Evolutionary conservation across 352 stramenopile genomes (phyloP).

Genomic region (Phytophthora sojae): DNA sequence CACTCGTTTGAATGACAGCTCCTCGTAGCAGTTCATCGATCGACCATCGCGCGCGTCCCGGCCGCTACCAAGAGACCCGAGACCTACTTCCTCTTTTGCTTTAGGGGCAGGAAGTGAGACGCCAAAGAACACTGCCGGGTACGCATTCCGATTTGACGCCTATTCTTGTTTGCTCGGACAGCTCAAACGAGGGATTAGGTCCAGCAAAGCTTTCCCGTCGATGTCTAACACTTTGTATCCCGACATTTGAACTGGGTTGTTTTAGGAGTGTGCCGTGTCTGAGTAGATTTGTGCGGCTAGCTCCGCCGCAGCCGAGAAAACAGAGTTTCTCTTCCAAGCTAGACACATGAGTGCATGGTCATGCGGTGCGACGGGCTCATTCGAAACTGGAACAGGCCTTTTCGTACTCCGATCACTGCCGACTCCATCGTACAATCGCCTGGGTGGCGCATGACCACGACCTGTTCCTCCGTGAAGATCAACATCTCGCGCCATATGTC

Average conservation of each 20-base stretch:
- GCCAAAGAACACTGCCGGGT: conserved; percentile 42
- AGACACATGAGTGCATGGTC: conserved; percentile 62
- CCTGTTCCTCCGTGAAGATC: no score
- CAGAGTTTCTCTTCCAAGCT: conserved; percentile 64
- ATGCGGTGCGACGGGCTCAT: conserved; percentile 30
- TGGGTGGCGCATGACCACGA: no score
- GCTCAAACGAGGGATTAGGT: conserved; percentile 38
- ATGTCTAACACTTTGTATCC: conserved; percentile 47
- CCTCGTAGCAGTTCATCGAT: conserved; percentile 48
- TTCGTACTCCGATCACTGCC: conserved; percentile 35
- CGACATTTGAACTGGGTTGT: conserved; percentile 11
- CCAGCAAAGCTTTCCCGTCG: conserved; percentile 29
- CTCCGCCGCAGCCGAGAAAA: conserved; percentile 42
- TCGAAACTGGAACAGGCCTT: conserved; percentile 48
- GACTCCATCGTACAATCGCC: no score
- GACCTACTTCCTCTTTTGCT: conserved; percentile 1
- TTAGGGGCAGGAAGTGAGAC: conserved; percentile 32
- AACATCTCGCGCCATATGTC: no score
- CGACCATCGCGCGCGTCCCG: conserved; percentile 5
- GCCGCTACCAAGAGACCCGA: not conserved
- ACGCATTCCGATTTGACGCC: conserved; percentile 22
- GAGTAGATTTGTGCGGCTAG: conserved; percentile 9
- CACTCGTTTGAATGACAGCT: conserved; percentile 43
- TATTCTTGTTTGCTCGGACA: conserved; percentile 40
- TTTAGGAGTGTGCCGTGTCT: conserved; percentile 11